phyloP scores from a whole-genome alignment of 495 filamentous ascomycete genomes.

The Darksidea phi region DNA sequence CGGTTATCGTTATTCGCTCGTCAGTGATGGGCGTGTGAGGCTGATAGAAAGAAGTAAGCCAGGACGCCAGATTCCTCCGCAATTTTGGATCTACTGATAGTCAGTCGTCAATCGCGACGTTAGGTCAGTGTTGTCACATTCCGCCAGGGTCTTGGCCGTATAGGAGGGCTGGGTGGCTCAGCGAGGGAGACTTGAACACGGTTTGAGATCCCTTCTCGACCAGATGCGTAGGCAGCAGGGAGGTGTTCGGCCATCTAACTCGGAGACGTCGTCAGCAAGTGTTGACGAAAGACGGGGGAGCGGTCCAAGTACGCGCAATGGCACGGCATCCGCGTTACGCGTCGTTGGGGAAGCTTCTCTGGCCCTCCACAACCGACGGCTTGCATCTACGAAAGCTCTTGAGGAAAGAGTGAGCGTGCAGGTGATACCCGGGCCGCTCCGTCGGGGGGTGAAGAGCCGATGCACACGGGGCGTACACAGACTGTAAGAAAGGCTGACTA shows the following conservation, averaged over 20 bases:
- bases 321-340: no score
- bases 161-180: conserved; percentile 58
- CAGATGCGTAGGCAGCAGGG: conserved; percentile 63
- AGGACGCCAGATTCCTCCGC: conserved; percentile 58
- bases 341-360: no score
- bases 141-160: conserved; percentile 76
- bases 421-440: no score
- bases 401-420: no score
- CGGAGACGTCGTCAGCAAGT: conserved; percentile 43
- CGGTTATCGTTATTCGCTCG: conserved; percentile 71
- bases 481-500: background rate
- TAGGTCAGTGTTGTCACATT: no score
- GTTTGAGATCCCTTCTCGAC: conserved; percentile 55
- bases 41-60: conserved; percentile 65
- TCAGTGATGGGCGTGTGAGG: conserved; percentile 46
- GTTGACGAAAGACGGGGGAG: background rate
- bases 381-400: no score
- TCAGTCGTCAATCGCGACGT: no score
- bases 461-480: no score
- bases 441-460: background rate
- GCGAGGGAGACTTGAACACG: conserved; percentile 58
- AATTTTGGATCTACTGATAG: conserved; percentile 54
- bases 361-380: no score
- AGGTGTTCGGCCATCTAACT: conserved; percentile 69
- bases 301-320: conserved; percentile 1